Conservation (phyloP, 1,139 yeast species). For the Candida dubliniensis region DNA sequence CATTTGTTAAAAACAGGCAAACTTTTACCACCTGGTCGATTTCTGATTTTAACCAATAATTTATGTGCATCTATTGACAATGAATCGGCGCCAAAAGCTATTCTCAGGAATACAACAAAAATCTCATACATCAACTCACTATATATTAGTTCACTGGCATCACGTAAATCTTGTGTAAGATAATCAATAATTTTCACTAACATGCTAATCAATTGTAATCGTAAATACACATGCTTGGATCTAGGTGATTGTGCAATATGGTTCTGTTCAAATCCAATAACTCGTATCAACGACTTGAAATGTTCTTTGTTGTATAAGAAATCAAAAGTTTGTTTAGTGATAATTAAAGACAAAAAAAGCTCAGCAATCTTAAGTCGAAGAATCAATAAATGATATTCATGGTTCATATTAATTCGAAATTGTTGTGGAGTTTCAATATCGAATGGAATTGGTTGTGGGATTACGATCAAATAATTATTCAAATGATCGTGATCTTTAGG, state of each 20-base stretch:
- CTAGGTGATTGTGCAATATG: constrained; percentile 49
- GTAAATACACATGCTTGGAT: constrained; percentile 36
- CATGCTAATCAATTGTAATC: constrained; percentile 46
- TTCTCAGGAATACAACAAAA: constrained; percentile 52
- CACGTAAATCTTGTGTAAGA: constrained; percentile 29
- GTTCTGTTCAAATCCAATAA: constrained; percentile 55
- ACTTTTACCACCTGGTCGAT: constrained; percentile 17
- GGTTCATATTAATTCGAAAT: constrained; percentile 29
- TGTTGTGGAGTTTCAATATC: constrained; percentile 10
- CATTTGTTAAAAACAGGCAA: constrained; percentile 39
- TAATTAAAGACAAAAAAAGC: constrained; percentile 44
- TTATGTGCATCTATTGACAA: constrained; percentile 37
- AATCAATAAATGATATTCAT: constrained; percentile 44
- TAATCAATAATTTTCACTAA: constrained; percentile 35
- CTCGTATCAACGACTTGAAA: constrained; percentile 44
- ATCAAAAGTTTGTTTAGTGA: constrained; percentile 30
- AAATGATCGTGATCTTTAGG: constrained; percentile 29
- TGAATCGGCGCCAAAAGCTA: constrained; percentile 55
- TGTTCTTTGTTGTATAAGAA: constrained; percentile 37
- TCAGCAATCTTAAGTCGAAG: constrained; percentile 43
- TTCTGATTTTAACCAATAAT: constrained; percentile 31
- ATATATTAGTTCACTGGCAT: constrained; percentile 34
- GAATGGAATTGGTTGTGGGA: constrained; percentile 35
- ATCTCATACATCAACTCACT: constrained; percentile 49
- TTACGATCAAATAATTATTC: constrained; percentile 25